phyloP scores from a whole-genome alignment of 1,284 basidiomycete genomes.

The Pascua guehoae region DNA sequence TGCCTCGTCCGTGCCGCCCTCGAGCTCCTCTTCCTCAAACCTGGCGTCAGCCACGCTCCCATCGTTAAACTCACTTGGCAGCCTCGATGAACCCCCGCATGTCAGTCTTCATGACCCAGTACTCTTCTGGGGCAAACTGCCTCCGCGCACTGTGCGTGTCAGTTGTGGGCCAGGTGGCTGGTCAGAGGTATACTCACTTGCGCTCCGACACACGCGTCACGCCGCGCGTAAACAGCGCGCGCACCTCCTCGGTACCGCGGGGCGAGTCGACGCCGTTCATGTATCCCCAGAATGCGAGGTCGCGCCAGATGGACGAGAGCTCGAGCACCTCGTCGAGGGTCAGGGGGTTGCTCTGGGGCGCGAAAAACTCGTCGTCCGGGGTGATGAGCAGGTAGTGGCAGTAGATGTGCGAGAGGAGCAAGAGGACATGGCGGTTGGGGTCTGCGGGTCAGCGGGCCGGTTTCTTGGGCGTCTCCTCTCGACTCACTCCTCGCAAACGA shows the following conservation, averaged over 20 bases:
- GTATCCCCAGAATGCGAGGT: conserved; percentile 47
- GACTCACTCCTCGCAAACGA: conserved; percentile 49
- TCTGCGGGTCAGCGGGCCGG: conserved; percentile 18
- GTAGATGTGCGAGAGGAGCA: conserved; percentile 81
- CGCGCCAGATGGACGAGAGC: conserved; percentile 44
- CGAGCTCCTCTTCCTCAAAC: conserved; percentile 51
- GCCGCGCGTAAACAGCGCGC: conserved; percentile 69
- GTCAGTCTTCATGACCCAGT: conserved; percentile 72
- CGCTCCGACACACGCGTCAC: conserved; percentile 74
- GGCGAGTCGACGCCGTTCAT: conserved; percentile 52
- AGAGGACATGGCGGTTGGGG: conserved; percentile 61
- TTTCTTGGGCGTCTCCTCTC: background rate
- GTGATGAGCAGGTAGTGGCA: conserved; percentile 81
- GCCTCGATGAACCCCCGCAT: conserved; percentile 79
- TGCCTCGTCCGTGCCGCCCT: conserved; percentile 20
- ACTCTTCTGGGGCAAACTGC: conserved; percentile 71
- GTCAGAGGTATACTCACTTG: conserved; percentile 60
- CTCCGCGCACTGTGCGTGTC: conserved; percentile 66
- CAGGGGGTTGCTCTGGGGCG: conserved; percentile 60
- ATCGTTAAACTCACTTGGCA: conserved; percentile 58
- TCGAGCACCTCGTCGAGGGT: conserved; percentile 71
- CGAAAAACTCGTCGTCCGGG: conserved; percentile 94
- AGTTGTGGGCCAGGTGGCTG: background rate
- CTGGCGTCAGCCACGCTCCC: too few relatives aligned
- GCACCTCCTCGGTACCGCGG: conserved; percentile 59